Conservation (phyloP, 768 basidiomycete species). For the Collybia mongolica region DNA sequence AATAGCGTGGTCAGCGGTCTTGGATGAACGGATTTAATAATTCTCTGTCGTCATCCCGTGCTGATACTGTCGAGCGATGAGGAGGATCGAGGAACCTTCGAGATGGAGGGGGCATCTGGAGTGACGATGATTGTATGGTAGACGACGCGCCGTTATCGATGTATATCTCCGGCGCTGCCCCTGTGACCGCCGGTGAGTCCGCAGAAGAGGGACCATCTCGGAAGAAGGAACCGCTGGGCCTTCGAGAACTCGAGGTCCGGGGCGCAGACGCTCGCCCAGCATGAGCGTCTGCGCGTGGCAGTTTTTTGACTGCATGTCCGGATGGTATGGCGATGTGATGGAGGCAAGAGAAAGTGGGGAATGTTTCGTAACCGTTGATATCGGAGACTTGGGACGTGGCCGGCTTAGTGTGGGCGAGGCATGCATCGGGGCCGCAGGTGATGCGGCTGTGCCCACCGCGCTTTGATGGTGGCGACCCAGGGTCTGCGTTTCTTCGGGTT, state of each 20-base stretch:
- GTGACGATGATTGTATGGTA: conserved; percentile 25
- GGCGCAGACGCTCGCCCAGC: conserved; percentile 82
- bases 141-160: conserved; percentile 19
- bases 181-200: conserved; percentile 11
- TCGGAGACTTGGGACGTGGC: conserved; percentile 21
- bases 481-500: conserved; percentile 23
- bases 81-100: conserved; percentile 35
- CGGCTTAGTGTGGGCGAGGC: conserved; percentile 14
- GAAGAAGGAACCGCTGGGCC: conserved; percentile 37
- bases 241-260: conserved; percentile 33
- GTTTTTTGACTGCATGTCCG: conserved; percentile 66
- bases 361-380: conserved; percentile 21
- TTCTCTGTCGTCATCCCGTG: conserved; percentile 34
- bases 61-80: conserved; percentile 18
- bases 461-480: conserved; percentile 19
- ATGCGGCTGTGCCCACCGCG: conserved; percentile 7
- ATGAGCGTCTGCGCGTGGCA: conserved; percentile 74
- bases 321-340: conserved; percentile 38
- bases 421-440: conserved; percentile 23
- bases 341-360: conserved; percentile 38
- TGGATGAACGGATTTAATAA: conserved; percentile 24
- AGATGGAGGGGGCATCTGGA: conserved; percentile 29
- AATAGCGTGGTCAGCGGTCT: conserved; percentile 17
- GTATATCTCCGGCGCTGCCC: conserved; percentile 23
- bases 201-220: conserved; percentile 18